Evolutionary conservation across 306 rosid species (phyloP), one percentile per base, ranked within the genome.

Genomic region (Inga laurina): DNA sequence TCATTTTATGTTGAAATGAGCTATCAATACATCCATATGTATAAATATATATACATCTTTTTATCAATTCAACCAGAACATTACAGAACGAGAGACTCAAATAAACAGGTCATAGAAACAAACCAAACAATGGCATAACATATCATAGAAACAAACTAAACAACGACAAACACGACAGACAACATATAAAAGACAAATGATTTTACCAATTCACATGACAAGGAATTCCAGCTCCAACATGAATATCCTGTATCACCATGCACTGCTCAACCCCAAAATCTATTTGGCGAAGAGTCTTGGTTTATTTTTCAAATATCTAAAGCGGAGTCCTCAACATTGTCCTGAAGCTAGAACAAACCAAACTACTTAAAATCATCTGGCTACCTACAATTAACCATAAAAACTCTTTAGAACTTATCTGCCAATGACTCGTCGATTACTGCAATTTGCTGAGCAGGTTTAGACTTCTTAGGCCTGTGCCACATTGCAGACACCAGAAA

Each of bases 401-500:
- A 64, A 27, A 13, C 37, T 64, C 70, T 30, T 14, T 14, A 64
- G 0, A 30, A 30, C 39, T 14, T 64, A 13, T 24, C 41, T 30
- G 70, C 70, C 70, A 27, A 64, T 0, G 41, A 64, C 19, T 30
- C 41, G 8, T 64, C 21, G 2, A 64, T 30, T 30, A 64, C 41
- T 0, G 21, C 39, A 41, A 64, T 64, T 64, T 64, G 39, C 70
- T 30, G 70, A 64, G 65, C 65, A 57, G 32, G 32, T n/a, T 57
- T 57, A 57, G 65, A 57, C 22, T n/a, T 57, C 22, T 8, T n/a
- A n/a, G 65, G 65, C 65, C 14, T 10, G 65, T 57, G 10, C 32
- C 65, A 64, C 70, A 61, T 44, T 7, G 95, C 88, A 87, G 91
- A 92, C 14, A 83, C 84, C 24, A 90, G 21, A 88, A 87, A 95